Percentiles rank a stretch among this genome's conserved stretches.
phyloP scores from a whole-genome alignment of 768 basidiomycete genomes.

The Gymnopilus junonius region DNA sequence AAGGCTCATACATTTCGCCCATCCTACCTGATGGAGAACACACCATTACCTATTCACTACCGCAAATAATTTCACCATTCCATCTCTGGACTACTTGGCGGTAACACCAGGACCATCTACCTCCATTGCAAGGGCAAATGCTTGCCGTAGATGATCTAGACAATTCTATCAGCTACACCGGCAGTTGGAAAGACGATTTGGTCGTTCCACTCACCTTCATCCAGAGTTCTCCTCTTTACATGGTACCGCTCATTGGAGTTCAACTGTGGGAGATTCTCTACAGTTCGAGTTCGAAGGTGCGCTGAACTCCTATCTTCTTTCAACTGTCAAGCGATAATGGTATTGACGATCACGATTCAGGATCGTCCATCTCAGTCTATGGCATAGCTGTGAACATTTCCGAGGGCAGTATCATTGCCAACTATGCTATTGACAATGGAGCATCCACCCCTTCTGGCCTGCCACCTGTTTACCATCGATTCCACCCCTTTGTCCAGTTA shows the following conservation, averaged over 20 bases:
- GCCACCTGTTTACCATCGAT: conserved; percentile 31
- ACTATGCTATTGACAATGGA: conserved; percentile 42
- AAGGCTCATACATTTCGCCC: not conserved
- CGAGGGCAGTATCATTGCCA: conserved; percentile 32
- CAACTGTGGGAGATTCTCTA: conserved; percentile 37
- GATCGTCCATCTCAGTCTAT: conserved; percentile 40
- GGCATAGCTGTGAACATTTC: conserved; percentile 36
- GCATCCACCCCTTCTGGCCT: conserved; percentile 24
- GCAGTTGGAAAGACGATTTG: conserved; percentile 36
- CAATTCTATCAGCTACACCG: conserved; percentile 31
- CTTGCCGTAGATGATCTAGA: conserved; percentile 45
- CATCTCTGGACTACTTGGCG: conserved; percentile 44
- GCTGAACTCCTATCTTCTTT: not conserved
- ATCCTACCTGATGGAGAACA: not conserved
- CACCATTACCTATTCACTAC: conserved; percentile 35
- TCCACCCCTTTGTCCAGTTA: conserved; percentile 38
- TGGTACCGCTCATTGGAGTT: conserved; percentile 41
- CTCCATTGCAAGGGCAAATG: conserved; percentile 34
- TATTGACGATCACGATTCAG: conserved; percentile 23
- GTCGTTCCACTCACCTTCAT: conserved; percentile 6
- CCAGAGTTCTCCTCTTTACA: conserved; percentile 29
- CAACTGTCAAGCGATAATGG: not conserved
- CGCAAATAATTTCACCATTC: conserved; percentile 21
- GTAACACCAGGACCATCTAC: conserved; percentile 41
- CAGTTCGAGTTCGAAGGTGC: conserved; percentile 38